Percentiles rank a stretch among this genome's conserved stretches.
Evolutionary conservation across 345 rosid species (phyloP).

Genomic region (Gossypioides kirkii): DNA sequence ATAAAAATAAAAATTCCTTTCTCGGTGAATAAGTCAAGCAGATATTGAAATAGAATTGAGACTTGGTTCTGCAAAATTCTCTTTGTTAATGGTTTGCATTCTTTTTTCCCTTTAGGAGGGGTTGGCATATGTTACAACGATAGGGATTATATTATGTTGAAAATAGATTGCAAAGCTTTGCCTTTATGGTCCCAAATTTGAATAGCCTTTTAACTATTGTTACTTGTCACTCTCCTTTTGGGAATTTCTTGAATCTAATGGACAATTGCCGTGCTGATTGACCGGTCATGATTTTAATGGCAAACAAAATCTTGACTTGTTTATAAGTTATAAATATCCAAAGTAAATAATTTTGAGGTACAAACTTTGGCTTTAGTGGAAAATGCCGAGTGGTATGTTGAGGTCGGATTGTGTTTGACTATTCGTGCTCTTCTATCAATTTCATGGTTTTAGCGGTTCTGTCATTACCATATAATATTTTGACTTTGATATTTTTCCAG

Average conservation of each 20-base stretch:
- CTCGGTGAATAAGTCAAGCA: background rate
- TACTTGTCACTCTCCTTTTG: background rate
- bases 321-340: background rate
- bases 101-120: background rate
- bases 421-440: background rate
- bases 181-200: slow-evolving; percentile 5
- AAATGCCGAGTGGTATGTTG: background rate
- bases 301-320: background rate
- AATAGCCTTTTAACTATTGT: background rate
- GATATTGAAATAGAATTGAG: background rate
- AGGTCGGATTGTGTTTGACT: background rate
- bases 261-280: background rate
- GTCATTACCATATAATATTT: background rate
- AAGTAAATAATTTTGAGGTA: background rate
- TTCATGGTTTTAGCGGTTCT: background rate
- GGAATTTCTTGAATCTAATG: background rate
- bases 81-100: background rate
- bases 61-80: background rate
- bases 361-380: background rate
- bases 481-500: slow-evolving; percentile 28
- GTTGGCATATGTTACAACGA: background rate
- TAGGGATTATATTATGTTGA: background rate
- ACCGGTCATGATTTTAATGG: background rate
- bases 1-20: background rate
- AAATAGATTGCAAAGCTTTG: background rate